Evolutionary conservation across 345 rosid genomes (phyloP).

Genomic region (Odontarrhena argentea): DNA sequence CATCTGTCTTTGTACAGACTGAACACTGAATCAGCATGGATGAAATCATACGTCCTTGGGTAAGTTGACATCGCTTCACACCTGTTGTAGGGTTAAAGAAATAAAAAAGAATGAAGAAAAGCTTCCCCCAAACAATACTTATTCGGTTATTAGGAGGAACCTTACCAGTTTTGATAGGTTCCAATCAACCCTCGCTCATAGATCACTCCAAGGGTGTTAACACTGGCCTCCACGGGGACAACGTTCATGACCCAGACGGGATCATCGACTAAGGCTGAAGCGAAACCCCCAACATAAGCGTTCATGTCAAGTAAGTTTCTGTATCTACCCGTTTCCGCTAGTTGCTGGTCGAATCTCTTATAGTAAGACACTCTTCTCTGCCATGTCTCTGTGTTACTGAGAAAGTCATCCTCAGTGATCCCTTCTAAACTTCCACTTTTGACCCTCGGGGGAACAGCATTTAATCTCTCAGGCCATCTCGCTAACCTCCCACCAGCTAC

Average conservation of each 20-base stretch:
- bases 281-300: slow-evolving; percentile 76
- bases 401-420: slow-evolving; percentile 51
- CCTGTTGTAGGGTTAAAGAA: slow-evolving; percentile 23
- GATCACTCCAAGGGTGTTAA: slow-evolving; percentile 75
- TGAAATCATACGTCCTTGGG: slow-evolving; percentile 89
- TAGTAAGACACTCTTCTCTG: slow-evolving; percentile 62
- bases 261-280: slow-evolving; percentile 69
- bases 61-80: slow-evolving; percentile 97
- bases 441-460: slow-evolving; percentile 80
- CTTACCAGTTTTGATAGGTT: slow-evolving; percentile 84
- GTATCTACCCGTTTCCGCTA: slow-evolving; percentile 68
- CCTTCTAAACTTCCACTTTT: slow-evolving; percentile 56
- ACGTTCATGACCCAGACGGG: slow-evolving; percentile 85
- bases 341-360: slow-evolving; percentile 61
- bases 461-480: slow-evolving; percentile 83
- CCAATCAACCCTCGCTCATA: slow-evolving; percentile 89
- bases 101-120: background rate
- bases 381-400: slow-evolving; percentile 64
- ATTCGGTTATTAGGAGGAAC: background rate
- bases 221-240: slow-evolving; percentile 61
- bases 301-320: slow-evolving; percentile 92
- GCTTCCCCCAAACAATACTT: background rate
- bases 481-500: slow-evolving; percentile 65
- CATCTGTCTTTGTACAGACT: slow-evolving; percentile 69
- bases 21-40: slow-evolving; percentile 77